These are phyloP conservation scores for Dichotomopilus funicola DNA, from an alignment of 2,329 filamentous ascomycete genomes.

Conservation along the genomic window DNA sequence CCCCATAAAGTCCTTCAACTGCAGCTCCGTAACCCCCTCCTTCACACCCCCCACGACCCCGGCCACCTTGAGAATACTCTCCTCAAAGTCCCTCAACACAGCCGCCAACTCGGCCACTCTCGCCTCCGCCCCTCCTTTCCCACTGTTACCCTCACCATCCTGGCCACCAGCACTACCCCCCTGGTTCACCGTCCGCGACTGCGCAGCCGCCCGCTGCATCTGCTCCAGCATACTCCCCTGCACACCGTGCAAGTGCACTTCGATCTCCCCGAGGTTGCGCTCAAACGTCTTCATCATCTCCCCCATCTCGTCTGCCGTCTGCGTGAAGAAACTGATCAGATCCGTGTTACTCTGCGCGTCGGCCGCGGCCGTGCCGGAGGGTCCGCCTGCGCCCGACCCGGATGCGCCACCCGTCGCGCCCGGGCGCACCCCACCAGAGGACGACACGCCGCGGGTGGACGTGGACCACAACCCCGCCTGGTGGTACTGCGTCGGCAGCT, in stretches of 20 bases:
- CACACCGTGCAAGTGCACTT: conserved; percentile 58
- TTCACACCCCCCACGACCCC: conserved; percentile 52
- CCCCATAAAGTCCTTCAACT: conserved; percentile 42
- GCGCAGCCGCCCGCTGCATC: conserved; percentile 42
- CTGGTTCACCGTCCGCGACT: not conserved
- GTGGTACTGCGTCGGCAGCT: conserved; percentile 45
- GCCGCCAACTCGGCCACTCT: conserved; percentile 46
- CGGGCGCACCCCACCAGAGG: too few species aligned
- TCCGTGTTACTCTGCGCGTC: conserved; percentile 48
- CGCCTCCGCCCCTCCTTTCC: conserved; percentile 37
- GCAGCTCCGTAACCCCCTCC: conserved; percentile 54
- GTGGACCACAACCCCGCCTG: conserved; percentile 38
- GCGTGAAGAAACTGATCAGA: conserved; percentile 58
- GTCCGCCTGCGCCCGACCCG: conserved; percentile 27
- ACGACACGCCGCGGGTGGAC: too few species aligned
- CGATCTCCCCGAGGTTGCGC: conserved; percentile 55
- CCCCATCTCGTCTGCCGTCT: conserved; percentile 55
- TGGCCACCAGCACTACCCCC: too few species aligned
- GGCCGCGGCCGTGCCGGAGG: conserved; percentile 28
- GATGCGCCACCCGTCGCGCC: conserved; percentile 31
- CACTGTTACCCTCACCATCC: conserved; percentile 24
- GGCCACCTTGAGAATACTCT: conserved; percentile 57
- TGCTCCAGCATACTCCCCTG: conserved; percentile 54
- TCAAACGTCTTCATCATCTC: conserved; percentile 51
- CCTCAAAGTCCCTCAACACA: conserved; percentile 59